Base-by-base conservation (phyloP, 805 yeast species). In the Yarrowia deformans region DNA sequence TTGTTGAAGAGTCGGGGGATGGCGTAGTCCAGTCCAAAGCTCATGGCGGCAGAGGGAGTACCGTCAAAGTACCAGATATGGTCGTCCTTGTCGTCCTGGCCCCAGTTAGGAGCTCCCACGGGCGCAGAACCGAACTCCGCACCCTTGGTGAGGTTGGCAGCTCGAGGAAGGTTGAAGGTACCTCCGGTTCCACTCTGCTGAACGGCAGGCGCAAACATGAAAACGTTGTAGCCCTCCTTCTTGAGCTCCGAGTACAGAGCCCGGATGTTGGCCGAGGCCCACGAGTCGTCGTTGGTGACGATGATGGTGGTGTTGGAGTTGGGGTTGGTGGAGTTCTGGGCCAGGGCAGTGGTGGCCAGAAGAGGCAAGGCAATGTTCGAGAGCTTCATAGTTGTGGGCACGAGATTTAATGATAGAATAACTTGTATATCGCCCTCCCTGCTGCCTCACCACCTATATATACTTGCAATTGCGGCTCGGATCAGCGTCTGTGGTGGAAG, bases 151-250 rank as follows among this genome's bases (percentile, higher is more conserved):
- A 84, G 79, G 52, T 74, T 80, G 48, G 75, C 74, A 37, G 78
- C 71, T 18, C 74, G 67, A 23, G 84, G 84, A 6, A 72, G 52
- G 52, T 79, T 79, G 73, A 84, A 83, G 54, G 84, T 83, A 70
- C 88, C 89, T 68, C 88, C 89, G 72, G 80, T 81, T 16, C 89
- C 88, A 0, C 85, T 81, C 76, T 83, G 79, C 72, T 83, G 84
- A 42, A 80, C 80, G 29, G 81, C 84, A 60, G 88, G 88, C 13
- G 87, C 87, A 48, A 83, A 85, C 72, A 84, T 72, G 60, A 81
- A 76, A 49, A 84, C 87, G 68, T 77, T 79, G 74, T 85, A 83
- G 32, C 86, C 86, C 16, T 84, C 86, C 7, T 73, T 72, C 55
- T 61, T 61, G 71, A 84, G 80, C 43, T 79, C 84, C 61, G 81